Evolutionary conservation across 2,329 filamentous ascomycete species (phyloP), one percentile per base, ranked within the genome.

Genomic region (Pezicula neosporulosa): DNA sequence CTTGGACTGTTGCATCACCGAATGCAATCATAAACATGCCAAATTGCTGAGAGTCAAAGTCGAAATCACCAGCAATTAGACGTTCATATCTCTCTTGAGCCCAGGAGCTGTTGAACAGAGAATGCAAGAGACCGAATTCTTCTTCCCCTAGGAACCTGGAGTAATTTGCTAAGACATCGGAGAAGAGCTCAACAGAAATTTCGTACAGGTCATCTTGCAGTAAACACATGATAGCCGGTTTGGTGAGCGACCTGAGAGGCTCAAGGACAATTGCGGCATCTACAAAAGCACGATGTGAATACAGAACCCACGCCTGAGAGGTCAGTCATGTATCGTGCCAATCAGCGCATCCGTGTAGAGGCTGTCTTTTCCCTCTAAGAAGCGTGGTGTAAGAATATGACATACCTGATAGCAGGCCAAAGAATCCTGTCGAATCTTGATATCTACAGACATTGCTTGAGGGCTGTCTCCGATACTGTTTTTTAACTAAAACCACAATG

Each of bases 251-350:
- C 30, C 80, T 80, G 13, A 92, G 73, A 16, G 81, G 74, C 16
- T 77, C 71, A 2, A 87, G 71, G 30, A 87, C 73, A 15, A 79
- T 73, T 15, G 77, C 77, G 33, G 80, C 77, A 43, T 78, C 76
- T 3, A 78, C 72, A 46, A 83, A 82, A 27, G 80, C 76, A 33
- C 81, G 78, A 60, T 90, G 86, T 5, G 83, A 85, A 62, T 90
- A 91, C 59, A 82, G 77, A 30, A 90, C 78, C 87, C 88, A 93
- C 4, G 85, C 79, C 85, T 88, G 49, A 12, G 35, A 52, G 36
- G 37, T 58, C 48, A 61, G 56, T 4, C 7, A 24, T 6, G 24
- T 24, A 24, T 24, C 24, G 24, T 24, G 24, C 24, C 24, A 24
- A 24, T 24, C 24, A 24, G 24, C 24, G 24, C 7, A 24, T 4